Percentiles rank a stretch among this genome's conserved stretches.
Conservation (phyloP, 2,329 filamentous ascomycete species). For the Trichoderma arundinaceum region DNA sequence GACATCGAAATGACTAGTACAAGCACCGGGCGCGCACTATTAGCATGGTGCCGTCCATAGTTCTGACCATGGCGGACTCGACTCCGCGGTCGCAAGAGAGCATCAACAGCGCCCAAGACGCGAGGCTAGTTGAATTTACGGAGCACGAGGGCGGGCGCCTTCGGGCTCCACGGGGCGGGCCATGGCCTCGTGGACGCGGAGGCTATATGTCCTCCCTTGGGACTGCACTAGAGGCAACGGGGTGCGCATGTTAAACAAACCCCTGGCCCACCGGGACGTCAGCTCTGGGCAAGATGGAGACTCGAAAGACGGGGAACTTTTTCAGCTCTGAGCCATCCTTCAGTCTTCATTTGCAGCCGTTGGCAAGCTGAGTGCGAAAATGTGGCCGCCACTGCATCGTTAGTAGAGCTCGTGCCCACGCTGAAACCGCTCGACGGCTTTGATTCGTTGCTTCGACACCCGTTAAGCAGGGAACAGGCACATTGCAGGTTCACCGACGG, state of each 20-base stretch:
- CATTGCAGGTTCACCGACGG: conserved; percentile 11
- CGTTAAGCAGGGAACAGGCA: conserved; percentile 4
- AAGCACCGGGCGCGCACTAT: background rate
- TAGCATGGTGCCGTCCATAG: background rate
- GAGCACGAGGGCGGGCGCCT: conserved; percentile 15
- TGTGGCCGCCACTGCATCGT: conserved; percentile 25
- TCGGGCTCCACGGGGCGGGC: conserved; percentile 29
- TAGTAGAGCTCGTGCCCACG: conserved; percentile 9
- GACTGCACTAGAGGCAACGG: conserved; percentile 17
- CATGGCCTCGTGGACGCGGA: conserved; percentile 31
- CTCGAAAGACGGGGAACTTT: conserved; percentile 22
- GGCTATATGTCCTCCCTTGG: conserved; percentile 10
- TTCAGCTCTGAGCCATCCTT: conserved; percentile 27
- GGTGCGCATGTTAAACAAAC: conserved; percentile 28
- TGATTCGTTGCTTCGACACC: conserved; percentile 16
- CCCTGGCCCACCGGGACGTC: conserved; percentile 28
- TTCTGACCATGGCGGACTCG: background rate
- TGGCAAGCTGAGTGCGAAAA: conserved; percentile 3
- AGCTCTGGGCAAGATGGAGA: conserved; percentile 22
- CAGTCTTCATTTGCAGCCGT: conserved; percentile 23
- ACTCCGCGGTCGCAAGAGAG: background rate
- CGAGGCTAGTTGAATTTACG: conserved; percentile 10
- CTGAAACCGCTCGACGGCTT: conserved; percentile 1
- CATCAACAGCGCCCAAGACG: background rate
- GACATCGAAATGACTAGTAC: background rate